phyloP scores from a whole-genome alignment of 2,329 filamentous ascomycete genomes.

The Exophiala oligosperma region DNA sequence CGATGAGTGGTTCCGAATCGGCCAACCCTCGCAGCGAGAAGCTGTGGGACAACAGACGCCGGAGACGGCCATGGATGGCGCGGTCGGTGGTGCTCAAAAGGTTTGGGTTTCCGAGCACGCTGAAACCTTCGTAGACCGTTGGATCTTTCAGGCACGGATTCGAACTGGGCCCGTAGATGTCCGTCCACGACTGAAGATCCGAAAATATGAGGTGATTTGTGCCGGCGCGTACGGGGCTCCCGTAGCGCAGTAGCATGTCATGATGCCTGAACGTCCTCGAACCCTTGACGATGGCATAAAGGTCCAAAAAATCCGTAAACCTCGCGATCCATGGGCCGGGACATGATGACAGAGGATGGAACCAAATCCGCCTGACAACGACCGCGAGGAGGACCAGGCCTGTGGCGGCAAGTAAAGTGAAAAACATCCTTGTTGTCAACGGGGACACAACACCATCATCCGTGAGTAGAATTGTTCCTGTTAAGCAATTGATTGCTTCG shows the following conservation, averaged over 20 bases:
- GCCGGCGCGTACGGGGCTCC: conserved; percentile 2
- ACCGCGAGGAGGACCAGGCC: background rate
- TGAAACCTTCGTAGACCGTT: background rate
- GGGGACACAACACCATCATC: too few relatives aligned
- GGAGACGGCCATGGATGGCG: background rate
- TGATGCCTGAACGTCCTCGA: conserved; percentile 2
- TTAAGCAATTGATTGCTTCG: too few relatives aligned
- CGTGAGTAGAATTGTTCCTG: too few relatives aligned
- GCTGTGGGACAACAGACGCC: conserved; percentile 5
- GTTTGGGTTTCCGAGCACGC: background rate
- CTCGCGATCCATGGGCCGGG: conserved; percentile 2
- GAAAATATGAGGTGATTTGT: conserved; percentile 6
- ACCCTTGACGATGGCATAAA: conserved; percentile 1
- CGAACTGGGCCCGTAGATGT: conserved; percentile 6
- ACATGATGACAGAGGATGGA: conserved; percentile 5
- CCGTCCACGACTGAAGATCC: background rate
- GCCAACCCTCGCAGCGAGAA: conserved; percentile 2
- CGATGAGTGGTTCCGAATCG: background rate
- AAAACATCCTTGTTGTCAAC: too few relatives aligned
- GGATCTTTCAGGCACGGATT: conserved; percentile 5
- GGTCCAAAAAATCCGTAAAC: background rate
- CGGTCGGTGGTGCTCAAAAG: conserved; percentile 1
- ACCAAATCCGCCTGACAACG: background rate
- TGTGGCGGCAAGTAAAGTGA: too few relatives aligned
- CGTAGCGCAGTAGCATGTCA: conserved; percentile 5